Conservation (phyloP, 441 rosid species). For the Geranium incanum region DNA sequence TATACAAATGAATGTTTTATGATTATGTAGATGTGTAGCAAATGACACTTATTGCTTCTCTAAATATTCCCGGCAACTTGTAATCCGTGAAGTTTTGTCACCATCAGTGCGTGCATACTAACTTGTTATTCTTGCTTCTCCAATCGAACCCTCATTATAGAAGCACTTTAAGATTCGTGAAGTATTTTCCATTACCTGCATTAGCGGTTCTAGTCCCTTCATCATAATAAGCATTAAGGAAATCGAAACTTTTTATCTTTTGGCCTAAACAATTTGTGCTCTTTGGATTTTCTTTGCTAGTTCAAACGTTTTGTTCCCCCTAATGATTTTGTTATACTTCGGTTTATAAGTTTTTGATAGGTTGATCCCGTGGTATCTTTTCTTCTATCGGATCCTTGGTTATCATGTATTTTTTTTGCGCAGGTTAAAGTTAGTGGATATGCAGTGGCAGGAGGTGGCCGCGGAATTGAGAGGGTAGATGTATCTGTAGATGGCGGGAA, state of each 20-base stretch:
- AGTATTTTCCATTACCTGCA: too few species aligned
- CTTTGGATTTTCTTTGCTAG: too few species aligned
- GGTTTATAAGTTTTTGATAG: background rate
- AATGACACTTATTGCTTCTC: background rate
- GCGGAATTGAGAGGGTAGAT: constrained; percentile 93
- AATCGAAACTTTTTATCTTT: too few species aligned
- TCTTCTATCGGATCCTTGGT: constrained; percentile 9
- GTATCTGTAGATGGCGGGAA: constrained; percentile 88
- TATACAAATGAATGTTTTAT: background rate
- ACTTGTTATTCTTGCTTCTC: too few species aligned
- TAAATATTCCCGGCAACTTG: background rate
- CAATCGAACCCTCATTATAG: too few species aligned
- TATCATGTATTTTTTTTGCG: constrained; percentile 11
- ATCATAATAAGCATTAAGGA: too few species aligned
- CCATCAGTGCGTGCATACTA: too few species aligned
- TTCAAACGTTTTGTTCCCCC: too few species aligned
- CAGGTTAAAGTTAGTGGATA: constrained; percentile 79
- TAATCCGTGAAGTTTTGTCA: too few species aligned
- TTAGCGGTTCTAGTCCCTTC: too few species aligned
- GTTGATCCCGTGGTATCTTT: background rate
- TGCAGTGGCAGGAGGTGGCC: constrained; percentile 95
- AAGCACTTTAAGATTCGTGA: too few species aligned
- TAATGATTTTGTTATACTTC: background rate
- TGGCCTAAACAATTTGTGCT: too few species aligned
- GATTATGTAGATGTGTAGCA: background rate